Evolutionary conservation across 108 stramenopile genomes (phyloP), one percentile per base, ranked within the genome.

Genomic region (Nitzschia sp.): DNA sequence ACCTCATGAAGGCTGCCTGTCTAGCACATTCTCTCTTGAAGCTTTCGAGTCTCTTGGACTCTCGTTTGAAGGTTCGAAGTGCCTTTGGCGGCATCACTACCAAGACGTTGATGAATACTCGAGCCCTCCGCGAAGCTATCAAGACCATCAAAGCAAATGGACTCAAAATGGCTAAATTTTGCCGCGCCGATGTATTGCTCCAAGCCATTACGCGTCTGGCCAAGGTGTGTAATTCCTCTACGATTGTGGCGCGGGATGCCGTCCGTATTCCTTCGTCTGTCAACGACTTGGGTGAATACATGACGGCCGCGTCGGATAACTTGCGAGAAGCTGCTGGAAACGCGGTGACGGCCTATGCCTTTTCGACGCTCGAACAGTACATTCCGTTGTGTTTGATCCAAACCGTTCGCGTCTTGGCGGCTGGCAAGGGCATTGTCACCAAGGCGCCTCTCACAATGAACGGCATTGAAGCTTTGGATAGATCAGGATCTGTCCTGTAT

Each of bases 311-410:
- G 3, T 90, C 89, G 58, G 93, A 94, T 46, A 83, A 86, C 57
- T 66, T 94, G 64, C 76, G 93, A 6, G 93, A 94, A 65, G 88
- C 90, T 47, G 90, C 87, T 23, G 93, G 93, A 25, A 94, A 94
- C 64, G 87, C 88, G 17, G 85, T 94, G 15, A 87, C 90, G 21
- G 93, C 90, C 21, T 91, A 90, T 66, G 69, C 83, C 49, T 86
- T 94, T 68, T 94, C 93, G 9, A 89, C 83, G 4, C 62, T 94
- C 54, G 93, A 94, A 74, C 93, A 94, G 47, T 94, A 91, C 66
- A 89, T 94, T 70, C 93, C 93, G 21, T 59, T 84, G 8, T 91
- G 80, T 49, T 46, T 94, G 49, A 94, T 94, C 76, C 85, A 94
- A 70, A 83, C 88, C 45, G 90, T 85, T 23, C 86, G 93, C 3